phyloP scores from a whole-genome alignment of 257 asterid species.

The Linderniella brevidens region DNA sequence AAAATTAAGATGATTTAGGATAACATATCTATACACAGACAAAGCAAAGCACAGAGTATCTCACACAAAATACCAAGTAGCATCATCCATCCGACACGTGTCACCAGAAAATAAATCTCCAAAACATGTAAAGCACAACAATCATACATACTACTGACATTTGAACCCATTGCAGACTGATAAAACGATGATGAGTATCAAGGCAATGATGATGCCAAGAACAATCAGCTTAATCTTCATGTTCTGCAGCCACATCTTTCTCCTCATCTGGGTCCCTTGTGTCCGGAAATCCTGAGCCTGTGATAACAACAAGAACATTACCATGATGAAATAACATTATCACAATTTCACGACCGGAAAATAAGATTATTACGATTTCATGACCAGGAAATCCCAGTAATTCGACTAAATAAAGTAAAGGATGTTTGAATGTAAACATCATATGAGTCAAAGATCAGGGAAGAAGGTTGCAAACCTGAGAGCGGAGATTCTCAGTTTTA shows the following conservation, averaged over 20 bases:
- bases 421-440: too few relatives aligned
- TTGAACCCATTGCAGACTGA: constrained; percentile 76
- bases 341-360: constrained; percentile 1
- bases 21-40: too few relatives aligned
- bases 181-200: constrained; percentile 77
- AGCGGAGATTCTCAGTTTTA: constrained; percentile 80
- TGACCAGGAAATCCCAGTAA: too few relatives aligned
- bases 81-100: too few relatives aligned
- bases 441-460: constrained; percentile 4
- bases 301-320: constrained; percentile 4
- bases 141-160: constrained; percentile 15
- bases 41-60: too few relatives aligned
- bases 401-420: too few relatives aligned
- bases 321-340: neutral
- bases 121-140: neutral
- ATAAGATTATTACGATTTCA: too few relatives aligned
- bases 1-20: too few relatives aligned
- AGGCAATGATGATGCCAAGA: constrained; percentile 66
- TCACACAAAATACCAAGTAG: too few relatives aligned
- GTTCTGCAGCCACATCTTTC: constrained; percentile 89
- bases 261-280: constrained; percentile 81
- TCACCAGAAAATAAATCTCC: too few relatives aligned
- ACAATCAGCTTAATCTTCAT: constrained; percentile 94
- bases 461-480: constrained; percentile 38
- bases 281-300: constrained; percentile 98